Conservation (phyloP, 2,329 filamentous ascomycete species). For the Fusarium agapanthi region DNA sequence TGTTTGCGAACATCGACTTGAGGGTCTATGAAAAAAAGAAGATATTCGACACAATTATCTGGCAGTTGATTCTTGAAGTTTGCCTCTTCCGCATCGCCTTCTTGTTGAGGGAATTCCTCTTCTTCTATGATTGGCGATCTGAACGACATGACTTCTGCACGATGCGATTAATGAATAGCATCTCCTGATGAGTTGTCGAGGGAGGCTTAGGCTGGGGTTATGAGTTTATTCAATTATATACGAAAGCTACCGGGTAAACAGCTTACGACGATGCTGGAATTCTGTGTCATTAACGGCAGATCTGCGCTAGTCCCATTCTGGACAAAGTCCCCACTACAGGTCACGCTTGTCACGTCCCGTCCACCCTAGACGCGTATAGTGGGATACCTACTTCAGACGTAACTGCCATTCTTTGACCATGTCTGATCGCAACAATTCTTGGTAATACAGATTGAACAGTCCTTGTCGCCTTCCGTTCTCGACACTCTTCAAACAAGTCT, state of each 20-base stretch:
- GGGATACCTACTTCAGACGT: not conserved
- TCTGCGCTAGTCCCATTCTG: constrained; percentile 17
- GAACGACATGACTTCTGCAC: constrained; percentile 10
- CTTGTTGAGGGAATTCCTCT: not conserved
- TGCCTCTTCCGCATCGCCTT: not conserved
- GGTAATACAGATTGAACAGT: not conserved
- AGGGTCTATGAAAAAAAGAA: constrained; percentile 74
- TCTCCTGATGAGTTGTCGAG: not conserved
- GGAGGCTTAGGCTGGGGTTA: not conserved
- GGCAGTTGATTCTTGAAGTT: constrained; percentile 57
- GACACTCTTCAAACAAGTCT: not conserved
- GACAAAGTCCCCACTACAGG: not conserved
- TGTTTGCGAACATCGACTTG: constrained; percentile 62
- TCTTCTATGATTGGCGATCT: constrained; percentile 7
- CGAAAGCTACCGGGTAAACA: constrained; percentile 25
- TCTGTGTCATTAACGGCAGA: not conserved
- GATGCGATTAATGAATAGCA: not conserved
- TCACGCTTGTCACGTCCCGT: constrained; percentile 30
- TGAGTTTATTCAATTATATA: not conserved
- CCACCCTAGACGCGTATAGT: constrained; percentile 37
- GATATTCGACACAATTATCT: constrained; percentile 88
- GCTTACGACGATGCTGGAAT: not conserved
- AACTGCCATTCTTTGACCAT: not conserved
- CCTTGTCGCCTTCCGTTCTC: not conserved
- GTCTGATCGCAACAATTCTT: not conserved